These are phyloP conservation scores for grape (Vitis vinifera) DNA, from an alignment of 164 flowering plant genomes.

Conservation along the genomic window DNA sequence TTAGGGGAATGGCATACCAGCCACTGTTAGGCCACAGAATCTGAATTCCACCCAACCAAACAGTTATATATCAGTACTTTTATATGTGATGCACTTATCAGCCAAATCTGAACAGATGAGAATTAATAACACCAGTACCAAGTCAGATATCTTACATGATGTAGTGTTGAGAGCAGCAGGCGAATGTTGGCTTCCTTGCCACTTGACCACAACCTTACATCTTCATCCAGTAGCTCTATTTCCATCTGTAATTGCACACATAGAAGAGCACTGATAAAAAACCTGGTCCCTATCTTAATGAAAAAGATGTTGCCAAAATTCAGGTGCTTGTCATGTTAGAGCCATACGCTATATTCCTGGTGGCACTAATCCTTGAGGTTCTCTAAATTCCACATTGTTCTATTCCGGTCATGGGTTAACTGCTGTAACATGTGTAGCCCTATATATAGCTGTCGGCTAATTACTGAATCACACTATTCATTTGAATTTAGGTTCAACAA, in stretches of 20 bases:
- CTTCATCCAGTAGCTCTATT: conserved; percentile 46
- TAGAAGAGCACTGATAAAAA: not conserved
- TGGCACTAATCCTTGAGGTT: too few relatives aligned
- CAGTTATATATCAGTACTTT: too few relatives aligned
- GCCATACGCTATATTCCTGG: too few relatives aligned
- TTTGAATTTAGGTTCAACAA: too few relatives aligned
- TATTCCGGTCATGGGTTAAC: too few relatives aligned
- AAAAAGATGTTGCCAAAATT: not conserved
- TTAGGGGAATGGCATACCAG: conserved; percentile 53
- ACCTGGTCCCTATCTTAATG: not conserved
- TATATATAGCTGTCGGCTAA: too few relatives aligned
- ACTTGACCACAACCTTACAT: conserved; percentile 49
- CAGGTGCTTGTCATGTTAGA: not conserved
- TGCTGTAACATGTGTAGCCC: too few relatives aligned
- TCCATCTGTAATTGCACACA: conserved; percentile 29
- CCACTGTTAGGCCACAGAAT: conserved; percentile 73
- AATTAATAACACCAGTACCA: too few relatives aligned
- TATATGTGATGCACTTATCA: too few relatives aligned
- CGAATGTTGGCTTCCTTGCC: conserved; percentile 64
- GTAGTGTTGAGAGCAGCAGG: conserved; percentile 67
- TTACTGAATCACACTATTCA: too few relatives aligned
- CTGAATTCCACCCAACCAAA: conserved; percentile 30
- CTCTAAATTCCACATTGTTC: too few relatives aligned
- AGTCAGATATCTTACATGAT: conserved; percentile 42
- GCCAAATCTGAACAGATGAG: too few relatives aligned